Evolutionary conservation across 768 basidiomycete species (phyloP), one percentile per base, ranked within the genome.

Genomic region (Ramaria sp.): DNA sequence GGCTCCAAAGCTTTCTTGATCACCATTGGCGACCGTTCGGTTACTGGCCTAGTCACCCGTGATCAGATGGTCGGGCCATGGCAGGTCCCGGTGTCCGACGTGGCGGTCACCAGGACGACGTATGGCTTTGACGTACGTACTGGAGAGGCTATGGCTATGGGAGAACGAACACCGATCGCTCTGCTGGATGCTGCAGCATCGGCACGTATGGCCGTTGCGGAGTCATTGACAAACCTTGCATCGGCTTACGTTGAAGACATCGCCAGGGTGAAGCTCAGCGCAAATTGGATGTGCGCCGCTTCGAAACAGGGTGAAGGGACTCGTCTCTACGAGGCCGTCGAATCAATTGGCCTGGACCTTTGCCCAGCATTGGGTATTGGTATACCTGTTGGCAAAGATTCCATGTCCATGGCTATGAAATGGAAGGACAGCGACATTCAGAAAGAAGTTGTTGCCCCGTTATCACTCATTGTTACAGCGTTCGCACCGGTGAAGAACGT

Each of bases 61-160:
- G 96, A 99, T 67, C 96, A 99, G 70, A 98, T 99, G 95, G 91
- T 97, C 22, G 96, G 96, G 0, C 95, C 94, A 0, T 99, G 90
- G 88, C 96, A 99, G 71, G 88, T 97, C 10, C 95, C 96, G 38
- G 91, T 97, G 7, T 88, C 95, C 19, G 95, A 99, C 63, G 95
- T 96, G 51, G 96, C 95, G 2, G 91, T 97, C 43, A 99, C 95
- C 4, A 84, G 88, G n/a, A 78, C 91, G 0, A 84, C 92, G 7
- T 96, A 96, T 67, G 94, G 96, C 0, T 98, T 97, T 69, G 82
- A 90, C 52, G 80, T 88, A 34, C 67, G 76, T 7, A 75, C 74
- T 7, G 96, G 96, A 5, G 96, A 99, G 71, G 93, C 95, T 4
- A 98, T 99, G 96, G 90, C 95, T 5, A 89, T 97, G 82, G 96